A percentile compares a stretch with the other conserved stretches of the same genome.
Evolutionary conservation across 1,139 yeast genomes (phyloP).

Genomic region (Lodderomyces parapsilosis): DNA sequence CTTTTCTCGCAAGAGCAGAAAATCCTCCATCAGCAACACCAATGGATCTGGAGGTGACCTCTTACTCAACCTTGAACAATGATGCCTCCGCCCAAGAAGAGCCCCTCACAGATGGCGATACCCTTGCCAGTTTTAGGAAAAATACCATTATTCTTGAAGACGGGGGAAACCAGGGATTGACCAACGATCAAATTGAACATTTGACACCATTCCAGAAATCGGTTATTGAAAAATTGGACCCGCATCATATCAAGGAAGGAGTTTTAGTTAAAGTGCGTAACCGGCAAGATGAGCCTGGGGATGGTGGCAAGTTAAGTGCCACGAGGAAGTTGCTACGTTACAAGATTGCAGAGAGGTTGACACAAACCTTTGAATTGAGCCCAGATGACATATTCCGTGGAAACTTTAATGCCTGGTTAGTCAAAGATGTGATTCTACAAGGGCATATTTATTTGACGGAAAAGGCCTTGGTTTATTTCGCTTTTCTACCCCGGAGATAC

Average conservation of each 20-base stretch:
- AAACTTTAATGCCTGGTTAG: conserved; percentile 74
- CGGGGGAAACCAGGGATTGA: background rate
- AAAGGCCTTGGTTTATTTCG: conserved; percentile 68
- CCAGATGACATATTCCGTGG: conserved; percentile 53
- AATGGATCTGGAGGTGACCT: background rate
- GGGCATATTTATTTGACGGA: conserved; percentile 79
- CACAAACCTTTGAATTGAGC: conserved; percentile 37
- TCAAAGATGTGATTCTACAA: conserved; percentile 78
- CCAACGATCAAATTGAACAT: conserved; percentile 7
- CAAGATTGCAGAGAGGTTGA: conserved; percentile 37
- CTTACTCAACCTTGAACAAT: background rate
- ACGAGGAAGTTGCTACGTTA: conserved; percentile 21
- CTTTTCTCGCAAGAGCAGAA: background rate
- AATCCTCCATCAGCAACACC: background rate
- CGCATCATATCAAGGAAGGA: conserved; percentile 23
- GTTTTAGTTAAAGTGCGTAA: conserved; percentile 19
- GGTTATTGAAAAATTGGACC: conserved; percentile 32
- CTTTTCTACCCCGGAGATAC: conserved; percentile 64
- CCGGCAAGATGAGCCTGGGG: conserved; percentile 11
- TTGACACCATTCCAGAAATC: conserved; percentile 37
- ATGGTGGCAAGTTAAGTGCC: conserved; percentile 13
- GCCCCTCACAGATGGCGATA: background rate
- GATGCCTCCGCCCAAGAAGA: background rate
- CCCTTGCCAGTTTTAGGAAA: background rate
- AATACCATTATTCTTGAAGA: background rate